Evolutionary conservation across 768 basidiomycete species (phyloP), one percentile per base, ranked within the genome.

Genomic region (Krasilnikovozyma curviuscula): DNA sequence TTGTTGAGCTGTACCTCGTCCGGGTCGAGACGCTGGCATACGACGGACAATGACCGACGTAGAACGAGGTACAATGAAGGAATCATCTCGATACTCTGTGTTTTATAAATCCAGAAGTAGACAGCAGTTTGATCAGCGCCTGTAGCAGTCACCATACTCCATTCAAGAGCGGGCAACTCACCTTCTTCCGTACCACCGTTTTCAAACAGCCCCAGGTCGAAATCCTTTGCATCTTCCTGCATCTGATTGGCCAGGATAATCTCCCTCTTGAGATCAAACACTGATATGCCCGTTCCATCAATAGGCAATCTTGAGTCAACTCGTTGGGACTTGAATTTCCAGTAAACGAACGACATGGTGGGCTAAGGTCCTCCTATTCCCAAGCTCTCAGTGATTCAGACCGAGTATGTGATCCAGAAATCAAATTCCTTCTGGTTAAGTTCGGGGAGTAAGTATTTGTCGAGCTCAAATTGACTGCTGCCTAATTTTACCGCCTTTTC

Each of bases 241-340:
- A 98, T 77, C 64, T 81, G 86, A 63, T 95, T 95, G 63, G 82
- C 82, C 60, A 91, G 70, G 60, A 98, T 91, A 63, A 98, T 84
- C 68, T 97, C 93, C 71, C 80, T 83, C 70, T 98, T 98, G 67
- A 98, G 71, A 68, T 98, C 93, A 72, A 95, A 97, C 58, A 97
- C 86, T 61, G 88, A 88, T 62, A 98, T 97, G 54, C 86, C 85
- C 57, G 91, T 95, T 61, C 93, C 93, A 64, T 98, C 91, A 71
- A 98, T 95, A 46, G 84, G 79, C 65, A 98, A 78, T 63, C 86
- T 73, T 49, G 86, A 88, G 67, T 97, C 91, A 69, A 83, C 79
- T 70, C 74, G 83, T 65, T 84, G 80, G 56, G 86, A 86, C 65
- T 78, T 83, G 79, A 93, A 98, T 69, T 81, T 82, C 78, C 91